Base-by-base conservation (phyloP, 176 grass and related monocot species). In the Carex pumila region DNA sequence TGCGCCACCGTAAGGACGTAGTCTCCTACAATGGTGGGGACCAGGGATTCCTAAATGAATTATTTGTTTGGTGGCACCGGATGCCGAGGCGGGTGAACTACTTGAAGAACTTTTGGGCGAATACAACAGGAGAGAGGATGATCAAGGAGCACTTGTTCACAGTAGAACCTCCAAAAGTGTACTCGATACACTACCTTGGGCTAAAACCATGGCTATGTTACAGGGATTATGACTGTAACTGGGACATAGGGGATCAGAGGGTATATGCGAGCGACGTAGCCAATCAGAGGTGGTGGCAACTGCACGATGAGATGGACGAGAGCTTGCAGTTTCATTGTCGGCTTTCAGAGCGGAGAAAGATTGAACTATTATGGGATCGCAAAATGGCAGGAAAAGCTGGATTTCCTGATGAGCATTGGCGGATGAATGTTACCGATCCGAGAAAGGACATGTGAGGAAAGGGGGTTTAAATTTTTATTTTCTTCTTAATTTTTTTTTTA, bases 11-110 rank as follows among this genome's bases (percentile, higher is more conserved):
- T 4, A 79, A 87, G 12, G 83, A 92, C 25, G 83, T 95, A 9
- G 61, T 90, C 0, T 98, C 95, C 5, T 98, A 98, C 95, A 98
- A 98, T 75, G 95, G 95, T 58, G 95, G 95, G 30, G 95, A 98
- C 83, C 95, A 98, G 79, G 95, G 95, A 17, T 95, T 93, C 88
- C 89, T 98, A 4, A 98, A 98, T 88, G 95, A 98, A 87, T 87
- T 95, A 84, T 98, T 98, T 87, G 93, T 92, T 37, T 98, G 93
- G 96, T 98, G 96, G 96, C 96, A 98, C 86, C 91, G 96, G 1
- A 88, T 98, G 76, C 93, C 96, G 32, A 85, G 89, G 9, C 86
- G 96, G 1, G 86, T 93, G 6, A 98, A 98, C 88, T 98, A 90
- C 87, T 82, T 98, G 39, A 98, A 98, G 92, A 93, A 95, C 89